Base-by-base conservation (phyloP, 2,329 filamentous ascomycete species). In the Periconia macrospinosa region DNA sequence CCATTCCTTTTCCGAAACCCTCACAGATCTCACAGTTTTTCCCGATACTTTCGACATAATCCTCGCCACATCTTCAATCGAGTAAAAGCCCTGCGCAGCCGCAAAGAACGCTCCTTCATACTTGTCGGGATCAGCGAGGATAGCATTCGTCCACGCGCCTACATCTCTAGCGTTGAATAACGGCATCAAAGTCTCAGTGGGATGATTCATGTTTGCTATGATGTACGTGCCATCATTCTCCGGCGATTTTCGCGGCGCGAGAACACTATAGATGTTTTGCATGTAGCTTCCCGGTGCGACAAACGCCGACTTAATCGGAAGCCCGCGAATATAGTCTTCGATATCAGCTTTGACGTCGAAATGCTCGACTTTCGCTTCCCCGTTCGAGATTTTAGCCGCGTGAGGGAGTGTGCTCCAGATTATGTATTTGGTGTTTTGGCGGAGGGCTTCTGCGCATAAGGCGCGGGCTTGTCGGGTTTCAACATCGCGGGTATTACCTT, bases 341-440 rank as follows among this genome's bases (percentile, higher is more conserved):
- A 83, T 77, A 13, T 78, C 70, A 18, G 82, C 83, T 65, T 86
- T 86, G 65, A 69, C 73, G 67, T 86, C 84, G 55, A 86, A 86
- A 57, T 83, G 79, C 55, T 76, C 58, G 2, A 75, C 72, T 20
- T 72, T 58, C 17, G 54, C 63, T 15, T 65, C 67, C 6, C 75
- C 76, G n/a, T 56, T 50, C 0, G 65, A 65, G 41, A 76, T 64
- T 27, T 64, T 56, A 15, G 20, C 41, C 0, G 70, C 60, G 50
- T 67, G 59, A 3, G 60, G 54, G 65, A 72, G 62, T 6, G 67
- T 67, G 44, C 69, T 73, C 58, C 63, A 79, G 55, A 79, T 72
- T 15, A 77, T 64, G 52, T 76, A 76, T 33, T 68, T 55, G 2
- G 74, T 69, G 10, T 69, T 71, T 6, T 63, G 58, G 0, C 62